These are phyloP conservation scores for Phialophora verrucosa DNA, from an alignment of 2,329 filamentous ascomycete species.

Conservation along the genomic window DNA sequence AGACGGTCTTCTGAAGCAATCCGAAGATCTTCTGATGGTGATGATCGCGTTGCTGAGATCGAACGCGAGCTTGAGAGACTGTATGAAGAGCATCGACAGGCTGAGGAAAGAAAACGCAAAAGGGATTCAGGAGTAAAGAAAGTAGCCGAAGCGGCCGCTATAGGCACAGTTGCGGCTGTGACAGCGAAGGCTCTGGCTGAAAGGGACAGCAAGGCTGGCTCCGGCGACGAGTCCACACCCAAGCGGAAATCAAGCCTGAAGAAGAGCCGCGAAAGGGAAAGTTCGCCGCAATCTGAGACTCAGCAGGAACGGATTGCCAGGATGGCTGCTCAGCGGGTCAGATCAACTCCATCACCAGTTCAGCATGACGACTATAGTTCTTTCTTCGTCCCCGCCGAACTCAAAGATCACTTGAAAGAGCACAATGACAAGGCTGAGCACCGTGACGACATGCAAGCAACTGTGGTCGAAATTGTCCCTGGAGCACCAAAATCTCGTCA, in stretches of 20 bases:
- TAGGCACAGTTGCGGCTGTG: conserved; percentile 51
- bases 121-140: conserved; percentile 46
- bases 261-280: conserved; percentile 27
- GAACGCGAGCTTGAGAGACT: conserved; percentile 38
- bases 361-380: conserved; percentile 50
- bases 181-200: conserved; percentile 39
- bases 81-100: conserved; percentile 34
- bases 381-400: conserved; percentile 51
- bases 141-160: conserved; percentile 56
- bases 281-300: conserved; percentile 25
- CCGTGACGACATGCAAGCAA: conserved; percentile 33
- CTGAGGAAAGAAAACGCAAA: conserved; percentile 28
- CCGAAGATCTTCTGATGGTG: conserved; percentile 22
- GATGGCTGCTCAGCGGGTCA: conserved; percentile 43
- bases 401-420: conserved; percentile 49
- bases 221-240: conserved; percentile 40
- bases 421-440: conserved; percentile 39
- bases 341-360: conserved; percentile 44
- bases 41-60: conserved; percentile 36
- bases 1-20: conserved; percentile 12
- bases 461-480: conserved; percentile 38
- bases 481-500: conserved; percentile 18
- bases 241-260: conserved; percentile 43
- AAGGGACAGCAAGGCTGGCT: conserved; percentile 32
- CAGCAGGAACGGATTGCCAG: conserved; percentile 41